Percentiles rank a stretch among this genome's conserved stretches.
Evolutionary conservation across 1,284 basidiomycete genomes (phyloP).

Genomic region (Ceraceosorus bombacis): DNA sequence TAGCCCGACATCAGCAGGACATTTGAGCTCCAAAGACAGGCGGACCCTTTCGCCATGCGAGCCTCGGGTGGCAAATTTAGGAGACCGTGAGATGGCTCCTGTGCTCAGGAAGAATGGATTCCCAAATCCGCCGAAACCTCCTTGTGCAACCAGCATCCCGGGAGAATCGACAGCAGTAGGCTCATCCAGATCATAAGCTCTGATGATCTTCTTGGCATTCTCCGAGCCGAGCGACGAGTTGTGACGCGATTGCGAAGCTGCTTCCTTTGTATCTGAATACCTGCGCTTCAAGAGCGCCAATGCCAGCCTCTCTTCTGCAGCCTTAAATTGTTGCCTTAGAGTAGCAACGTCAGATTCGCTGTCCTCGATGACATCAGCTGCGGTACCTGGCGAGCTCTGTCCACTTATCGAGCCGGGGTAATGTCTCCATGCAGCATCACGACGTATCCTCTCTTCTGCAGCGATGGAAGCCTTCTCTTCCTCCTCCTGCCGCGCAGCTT

Average conservation of each 20-base stretch:
- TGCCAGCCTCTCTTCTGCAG: slow-evolving; percentile 15
- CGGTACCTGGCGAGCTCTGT: slow-evolving; percentile 5
- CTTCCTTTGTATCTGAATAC: too few species aligned
- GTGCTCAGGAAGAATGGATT: slow-evolving; percentile 73
- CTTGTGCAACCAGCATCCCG: slow-evolving; percentile 51
- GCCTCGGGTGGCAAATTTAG: slow-evolving; percentile 56
- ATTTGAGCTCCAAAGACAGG: slow-evolving; percentile 84
- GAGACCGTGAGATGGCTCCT: slow-evolving; percentile 46
- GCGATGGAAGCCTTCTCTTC: slow-evolving; percentile 4
- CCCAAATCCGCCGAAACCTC: slow-evolving; percentile 77
- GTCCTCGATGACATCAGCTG: slow-evolving; percentile 3
- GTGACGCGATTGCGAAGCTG: too few species aligned
- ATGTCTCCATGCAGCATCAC: slow-evolving; percentile 44
- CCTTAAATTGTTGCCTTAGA: slow-evolving; percentile 6
- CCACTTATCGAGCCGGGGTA: slow-evolving; percentile 24
- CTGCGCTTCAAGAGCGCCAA: slow-evolving; percentile 5
- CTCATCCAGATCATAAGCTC: slow-evolving; percentile 26
- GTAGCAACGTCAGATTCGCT: slow-evolving; percentile 8
- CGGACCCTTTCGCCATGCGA: slow-evolving; percentile 71
- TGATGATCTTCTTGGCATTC: neutral
- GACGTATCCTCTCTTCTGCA: slow-evolving; percentile 5
- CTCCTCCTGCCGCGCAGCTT: slow-evolving; percentile 2
- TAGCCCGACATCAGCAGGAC: slow-evolving; percentile 84
- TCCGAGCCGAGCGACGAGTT: neutral
- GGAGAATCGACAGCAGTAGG: slow-evolving; percentile 34